Evolutionary conservation across 345 rosid species (phyloP).

Genomic region (Pseudoturritis turrita): DNA sequence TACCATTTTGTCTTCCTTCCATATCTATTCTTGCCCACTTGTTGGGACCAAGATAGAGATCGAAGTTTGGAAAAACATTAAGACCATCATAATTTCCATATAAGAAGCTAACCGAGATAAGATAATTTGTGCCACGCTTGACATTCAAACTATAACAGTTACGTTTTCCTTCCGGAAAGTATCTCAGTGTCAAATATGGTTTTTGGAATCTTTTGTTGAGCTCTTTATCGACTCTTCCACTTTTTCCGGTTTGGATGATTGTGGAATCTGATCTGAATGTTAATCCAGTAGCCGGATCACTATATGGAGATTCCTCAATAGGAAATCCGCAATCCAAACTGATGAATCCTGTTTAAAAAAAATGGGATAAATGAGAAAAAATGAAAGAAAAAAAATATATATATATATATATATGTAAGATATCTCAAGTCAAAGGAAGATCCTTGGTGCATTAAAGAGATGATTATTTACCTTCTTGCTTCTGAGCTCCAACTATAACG

Average conservation of each 20-base stretch:
- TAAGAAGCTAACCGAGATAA: conserved; percentile 24
- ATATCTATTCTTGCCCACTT: conserved; percentile 16
- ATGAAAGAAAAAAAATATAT: too few species aligned
- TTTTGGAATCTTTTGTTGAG: neutral
- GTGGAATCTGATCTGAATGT: conserved; percentile 23
- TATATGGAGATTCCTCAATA: neutral
- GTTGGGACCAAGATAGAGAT: conserved; percentile 27
- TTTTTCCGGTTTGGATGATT: conserved; percentile 20
- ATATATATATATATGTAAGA: too few species aligned
- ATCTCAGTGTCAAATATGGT: conserved; percentile 11
- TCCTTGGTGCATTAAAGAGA: neutral
- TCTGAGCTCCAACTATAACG: neutral
- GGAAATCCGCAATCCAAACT: conserved; percentile 42
- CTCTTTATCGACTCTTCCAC: neutral
- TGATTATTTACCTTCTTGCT: neutral
- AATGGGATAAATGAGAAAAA: too few species aligned
- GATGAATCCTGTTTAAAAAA: conserved; percentile 26
- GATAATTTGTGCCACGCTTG: conserved; percentile 19
- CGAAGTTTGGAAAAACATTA: conserved; percentile 19
- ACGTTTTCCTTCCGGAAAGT: conserved; percentile 35
- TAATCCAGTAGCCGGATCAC: conserved; percentile 9
- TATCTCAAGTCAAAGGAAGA: neutral
- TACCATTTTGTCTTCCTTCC: neutral
- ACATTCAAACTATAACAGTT: conserved; percentile 32
- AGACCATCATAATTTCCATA: conserved; percentile 34